Percentiles rank a stretch among this genome's conserved stretches.
phyloP scores from a whole-genome alignment of 371 early-diverging fungal genomes.

The Mucor irregularis region DNA sequence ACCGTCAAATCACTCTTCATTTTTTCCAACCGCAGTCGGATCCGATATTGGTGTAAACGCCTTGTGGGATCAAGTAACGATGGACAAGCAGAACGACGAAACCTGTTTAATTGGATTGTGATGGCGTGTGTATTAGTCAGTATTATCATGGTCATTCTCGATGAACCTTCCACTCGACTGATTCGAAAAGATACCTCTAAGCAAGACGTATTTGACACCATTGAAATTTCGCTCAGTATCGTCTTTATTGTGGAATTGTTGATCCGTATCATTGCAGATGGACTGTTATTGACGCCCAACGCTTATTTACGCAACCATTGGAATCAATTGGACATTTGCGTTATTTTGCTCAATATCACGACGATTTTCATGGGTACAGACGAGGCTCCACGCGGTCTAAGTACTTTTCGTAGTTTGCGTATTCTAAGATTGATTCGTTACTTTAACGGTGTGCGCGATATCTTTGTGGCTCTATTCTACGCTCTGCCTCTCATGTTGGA shows the following conservation, averaged over 20 bases:
- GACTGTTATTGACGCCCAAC: conserved; percentile 49
- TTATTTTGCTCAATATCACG: conserved; percentile 51
- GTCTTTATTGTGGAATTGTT: conserved; percentile 54
- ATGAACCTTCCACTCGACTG: conserved; percentile 54
- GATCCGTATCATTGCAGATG: conserved; percentile 58
- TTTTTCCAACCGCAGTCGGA: conserved; percentile 35
- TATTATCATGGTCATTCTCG: conserved; percentile 57
- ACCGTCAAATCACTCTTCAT: conserved; percentile 33
- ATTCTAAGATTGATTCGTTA: conserved; percentile 61
- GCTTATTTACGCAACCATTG: conserved; percentile 56
- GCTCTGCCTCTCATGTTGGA: conserved; percentile 60
- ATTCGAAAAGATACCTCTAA: conserved; percentile 27
- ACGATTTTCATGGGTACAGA: conserved; percentile 42
- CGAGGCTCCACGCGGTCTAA: conserved; percentile 38
- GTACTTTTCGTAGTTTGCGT: conserved; percentile 56
- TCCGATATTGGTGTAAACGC: conserved; percentile 41
- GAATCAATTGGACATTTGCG: conserved; percentile 56
- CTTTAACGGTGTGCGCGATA: conserved; percentile 58
- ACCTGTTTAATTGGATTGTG: conserved; percentile 61
- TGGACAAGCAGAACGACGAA: conserved; percentile 40
- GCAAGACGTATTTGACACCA: conserved; percentile 36
- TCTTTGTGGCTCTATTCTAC: conserved; percentile 55
- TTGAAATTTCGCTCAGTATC: conserved; percentile 47
- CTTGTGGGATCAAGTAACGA: conserved; percentile 38
- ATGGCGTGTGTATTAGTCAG: conserved; percentile 59